Evolutionary conservation across 164 flowering plant genomes (phyloP).

Genomic region (Liriodendron chinense): DNA sequence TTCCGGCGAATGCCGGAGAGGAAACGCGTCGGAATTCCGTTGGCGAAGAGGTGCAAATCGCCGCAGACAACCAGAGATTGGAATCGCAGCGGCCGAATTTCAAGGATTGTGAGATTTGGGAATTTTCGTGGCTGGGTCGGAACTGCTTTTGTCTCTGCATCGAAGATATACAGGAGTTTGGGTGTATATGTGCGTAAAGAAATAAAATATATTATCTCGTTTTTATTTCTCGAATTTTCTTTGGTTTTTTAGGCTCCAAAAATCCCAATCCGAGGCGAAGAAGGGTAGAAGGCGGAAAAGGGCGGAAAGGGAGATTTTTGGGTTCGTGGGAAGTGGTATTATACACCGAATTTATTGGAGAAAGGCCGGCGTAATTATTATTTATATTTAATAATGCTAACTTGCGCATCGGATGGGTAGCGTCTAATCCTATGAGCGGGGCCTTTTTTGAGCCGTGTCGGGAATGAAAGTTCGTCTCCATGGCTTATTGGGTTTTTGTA

Average conservation of each 20-base stretch:
- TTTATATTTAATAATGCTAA: background rate
- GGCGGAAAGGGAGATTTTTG: background rate
- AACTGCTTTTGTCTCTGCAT: background rate
- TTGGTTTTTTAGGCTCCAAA: background rate
- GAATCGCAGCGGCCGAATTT: background rate
- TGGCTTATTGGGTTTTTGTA: background rate
- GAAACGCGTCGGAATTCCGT: background rate
- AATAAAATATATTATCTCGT: background rate
- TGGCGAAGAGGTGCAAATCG: background rate
- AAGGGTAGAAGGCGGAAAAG: background rate
- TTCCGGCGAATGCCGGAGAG: background rate
- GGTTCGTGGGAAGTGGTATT: background rate
- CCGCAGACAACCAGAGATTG: background rate
- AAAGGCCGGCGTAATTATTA: background rate
- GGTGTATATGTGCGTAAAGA: background rate
- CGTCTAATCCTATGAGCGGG: background rate
- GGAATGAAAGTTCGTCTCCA: background rate
- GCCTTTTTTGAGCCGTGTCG: background rate
- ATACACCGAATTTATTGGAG: background rate
- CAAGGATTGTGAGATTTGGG: background rate
- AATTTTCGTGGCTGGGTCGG: background rate
- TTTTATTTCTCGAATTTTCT: background rate
- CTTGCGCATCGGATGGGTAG: background rate
- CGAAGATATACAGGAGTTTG: background rate
- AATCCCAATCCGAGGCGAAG: background rate